Base-by-base conservation (phyloP, 768 basidiomycete genomes). In the Russula abietina region DNA sequence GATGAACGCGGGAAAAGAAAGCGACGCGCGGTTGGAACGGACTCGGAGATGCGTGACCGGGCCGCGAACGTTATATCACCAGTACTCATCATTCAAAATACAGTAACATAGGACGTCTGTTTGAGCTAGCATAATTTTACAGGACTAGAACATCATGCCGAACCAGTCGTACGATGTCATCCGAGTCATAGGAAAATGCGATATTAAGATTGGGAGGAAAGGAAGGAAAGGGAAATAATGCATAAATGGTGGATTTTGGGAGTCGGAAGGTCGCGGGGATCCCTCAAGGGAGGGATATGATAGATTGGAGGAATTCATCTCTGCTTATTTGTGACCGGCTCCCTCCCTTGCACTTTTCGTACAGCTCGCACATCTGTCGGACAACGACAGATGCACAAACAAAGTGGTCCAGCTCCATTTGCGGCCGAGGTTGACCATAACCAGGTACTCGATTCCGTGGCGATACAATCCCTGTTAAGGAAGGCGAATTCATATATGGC, bases 241-340 rank as follows among this genome's bases (percentile, higher is more conserved):
- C 0, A 46, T 16, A 39, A 16, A 16, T 39, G 38, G 22, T 2
- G 43, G 7, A 43, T 9, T 8, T 43, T 3, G 24, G 46, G 1
- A 48, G 12, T 36, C 11, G 33, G 43, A 45, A n/a, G 19, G 48
- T 7, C 14, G 12, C 22, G 38, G 7, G 22, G 24, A 1, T 7
- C 26, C 30, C 52, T 64, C 59, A 64, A 46, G 63, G 63, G 3
- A 60, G 63, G 2, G 49, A 17, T 55, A 60, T 51, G 32, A 60
- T 49, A 0, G 38, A 39, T 22, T 3, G 19, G 28, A 64, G 30
- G 52, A 64, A 64, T 10, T 60, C 54, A 12, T 64, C 63, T 39
- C 48, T 49, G 22, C n/a, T 55, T 17, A 55, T 26, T n/a, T 12
- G 32, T 16, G 54, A 1, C 26, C n/a, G 24, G 2, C 33, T 45